A percentile compares a stretch with the other conserved stretches of the same genome.
Conservation (phyloP, 208 protist species). For the Strigomonas galati region DNA sequence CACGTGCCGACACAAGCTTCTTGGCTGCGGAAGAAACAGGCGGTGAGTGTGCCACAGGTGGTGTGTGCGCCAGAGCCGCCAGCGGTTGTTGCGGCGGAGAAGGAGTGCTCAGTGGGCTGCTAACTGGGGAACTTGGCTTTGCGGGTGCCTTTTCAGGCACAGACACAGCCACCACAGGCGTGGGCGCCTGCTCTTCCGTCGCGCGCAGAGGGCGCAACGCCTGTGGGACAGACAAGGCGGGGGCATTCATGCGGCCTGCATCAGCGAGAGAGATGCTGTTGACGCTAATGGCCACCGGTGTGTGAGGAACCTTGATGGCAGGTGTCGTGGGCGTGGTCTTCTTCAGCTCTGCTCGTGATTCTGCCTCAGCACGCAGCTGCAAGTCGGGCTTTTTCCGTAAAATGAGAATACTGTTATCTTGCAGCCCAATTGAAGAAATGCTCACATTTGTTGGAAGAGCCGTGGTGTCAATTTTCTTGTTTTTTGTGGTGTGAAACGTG, state of each 20-base stretch:
- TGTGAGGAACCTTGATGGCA: neutral
- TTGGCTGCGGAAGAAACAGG: neutral
- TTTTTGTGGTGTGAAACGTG: conserved; percentile 24
- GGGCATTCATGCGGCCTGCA: neutral
- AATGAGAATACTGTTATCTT: conserved; percentile 29
- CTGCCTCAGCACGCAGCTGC: neutral
- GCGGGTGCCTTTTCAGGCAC: no score
- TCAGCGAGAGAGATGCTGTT: neutral
- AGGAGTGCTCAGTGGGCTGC: neutral
- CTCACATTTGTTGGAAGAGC: conserved; percentile 19
- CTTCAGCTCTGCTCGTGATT: neutral
- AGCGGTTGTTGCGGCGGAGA: no score
- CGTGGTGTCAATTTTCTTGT: conserved; percentile 25
- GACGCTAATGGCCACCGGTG: neutral
- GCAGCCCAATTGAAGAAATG: conserved; percentile 16
- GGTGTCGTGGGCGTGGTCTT: neutral
- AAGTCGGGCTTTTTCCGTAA: conserved; percentile 16
- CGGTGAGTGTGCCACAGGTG: no score
- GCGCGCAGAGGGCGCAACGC: neutral
- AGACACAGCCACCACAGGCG: neutral
- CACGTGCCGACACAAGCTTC: neutral
- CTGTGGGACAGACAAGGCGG: neutral
- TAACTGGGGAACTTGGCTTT: no score
- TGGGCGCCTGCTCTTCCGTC: neutral
- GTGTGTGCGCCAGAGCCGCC: no score